A percentile compares a stretch with the other conserved stretches of the same genome.
Conservation (phyloP, 2,329 filamentous ascomycete genomes). For the Nigrospora oryzae region DNA sequence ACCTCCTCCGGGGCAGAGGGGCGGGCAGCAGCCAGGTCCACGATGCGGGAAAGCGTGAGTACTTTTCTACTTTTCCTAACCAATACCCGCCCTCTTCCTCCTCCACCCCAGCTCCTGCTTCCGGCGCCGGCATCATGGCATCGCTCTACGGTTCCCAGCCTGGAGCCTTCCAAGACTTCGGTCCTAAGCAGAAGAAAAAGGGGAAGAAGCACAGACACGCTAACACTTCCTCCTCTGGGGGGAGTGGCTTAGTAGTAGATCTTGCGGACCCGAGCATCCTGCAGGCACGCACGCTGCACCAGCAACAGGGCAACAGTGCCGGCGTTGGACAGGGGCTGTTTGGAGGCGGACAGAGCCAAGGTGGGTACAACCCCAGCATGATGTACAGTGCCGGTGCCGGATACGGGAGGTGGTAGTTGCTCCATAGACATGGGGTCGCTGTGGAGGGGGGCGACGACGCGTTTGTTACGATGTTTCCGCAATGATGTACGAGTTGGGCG, state of each 20-base stretch:
- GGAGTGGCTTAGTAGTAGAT: constrained; percentile 99
- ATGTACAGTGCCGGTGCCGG: constrained; percentile 62
- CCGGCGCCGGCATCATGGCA: constrained; percentile 83
- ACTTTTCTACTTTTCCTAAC: constrained; percentile 85
- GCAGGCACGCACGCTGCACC: constrained; percentile 92
- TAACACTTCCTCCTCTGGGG: constrained; percentile 99
- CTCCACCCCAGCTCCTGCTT: constrained; percentile 80
- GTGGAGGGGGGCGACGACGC: constrained; percentile 5
- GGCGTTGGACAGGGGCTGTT: constrained; percentile 85
- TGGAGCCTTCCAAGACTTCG: constrained; percentile 83
- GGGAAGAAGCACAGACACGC: constrained; percentile 99
- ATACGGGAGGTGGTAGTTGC: constrained; percentile 57
- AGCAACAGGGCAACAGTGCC: constrained; percentile 65
- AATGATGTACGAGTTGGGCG: constrained; percentile 16
- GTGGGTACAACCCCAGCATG: constrained; percentile 86
- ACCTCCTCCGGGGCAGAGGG: constrained; percentile 66
- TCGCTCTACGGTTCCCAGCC: constrained; percentile 84
- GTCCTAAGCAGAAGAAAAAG: constrained; percentile 99
- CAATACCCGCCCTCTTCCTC: constrained; percentile 76
- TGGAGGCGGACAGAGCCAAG: constrained; percentile 72
- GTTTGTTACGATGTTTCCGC: constrained; percentile 13
- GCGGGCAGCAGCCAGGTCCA: constrained; percentile 62
- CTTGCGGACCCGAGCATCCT: constrained; percentile 99
- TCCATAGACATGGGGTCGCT: constrained; percentile 8
- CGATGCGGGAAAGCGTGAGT: constrained; percentile 97